Percentiles rank a stretch among this genome's conserved stretches.
Evolutionary conservation across 805 yeast genomes (phyloP).

Genomic region (Schwanniomyces sp.): DNA sequence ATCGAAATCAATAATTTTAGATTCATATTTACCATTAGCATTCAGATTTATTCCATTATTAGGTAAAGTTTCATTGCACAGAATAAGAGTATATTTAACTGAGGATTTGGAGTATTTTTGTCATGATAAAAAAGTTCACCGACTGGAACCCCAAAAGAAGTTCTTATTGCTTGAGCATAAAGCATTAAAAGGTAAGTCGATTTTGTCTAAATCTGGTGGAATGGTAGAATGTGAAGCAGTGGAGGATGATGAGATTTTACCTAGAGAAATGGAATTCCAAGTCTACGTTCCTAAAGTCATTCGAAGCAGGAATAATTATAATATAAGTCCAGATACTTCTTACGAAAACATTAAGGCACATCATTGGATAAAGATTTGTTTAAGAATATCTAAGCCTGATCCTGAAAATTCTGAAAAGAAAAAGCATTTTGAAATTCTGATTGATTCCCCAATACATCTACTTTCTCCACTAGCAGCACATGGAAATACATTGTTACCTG

Average conservation of each 20-base stretch:
- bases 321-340: slow-evolving; percentile 82
- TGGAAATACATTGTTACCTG: slow-evolving; percentile 75
- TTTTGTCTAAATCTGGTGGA: slow-evolving; percentile 44
- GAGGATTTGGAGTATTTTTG: slow-evolving; percentile 92
- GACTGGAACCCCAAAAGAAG: slow-evolving; percentile 88
- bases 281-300: slow-evolving; percentile 77
- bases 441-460: slow-evolving; percentile 91
- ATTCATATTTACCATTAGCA: slow-evolving; percentile 80
- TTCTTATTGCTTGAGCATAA: slow-evolving; percentile 78
- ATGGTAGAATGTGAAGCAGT: slow-evolving; percentile 27
- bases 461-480: slow-evolving; percentile 77
- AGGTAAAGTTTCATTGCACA: slow-evolving; percentile 82
- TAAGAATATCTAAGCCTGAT: slow-evolving; percentile 72
- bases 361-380: slow-evolving; percentile 92
- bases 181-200: slow-evolving; percentile 52
- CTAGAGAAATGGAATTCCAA: slow-evolving; percentile 82
- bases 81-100: slow-evolving; percentile 81
- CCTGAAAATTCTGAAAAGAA: slow-evolving; percentile 56
- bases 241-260: slow-evolving; percentile 56
- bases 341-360: slow-evolving; percentile 78
- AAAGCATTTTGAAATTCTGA: slow-evolving; percentile 90
- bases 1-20: slow-evolving; percentile 82
- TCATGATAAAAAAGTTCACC: slow-evolving; percentile 79
- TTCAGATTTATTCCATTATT: slow-evolving; percentile 77
- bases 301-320: slow-evolving; percentile 46